These are phyloP conservation scores for Globisporangium carolinianum DNA, from an alignment of 352 stramenopile species.

Conservation along the genomic window DNA sequence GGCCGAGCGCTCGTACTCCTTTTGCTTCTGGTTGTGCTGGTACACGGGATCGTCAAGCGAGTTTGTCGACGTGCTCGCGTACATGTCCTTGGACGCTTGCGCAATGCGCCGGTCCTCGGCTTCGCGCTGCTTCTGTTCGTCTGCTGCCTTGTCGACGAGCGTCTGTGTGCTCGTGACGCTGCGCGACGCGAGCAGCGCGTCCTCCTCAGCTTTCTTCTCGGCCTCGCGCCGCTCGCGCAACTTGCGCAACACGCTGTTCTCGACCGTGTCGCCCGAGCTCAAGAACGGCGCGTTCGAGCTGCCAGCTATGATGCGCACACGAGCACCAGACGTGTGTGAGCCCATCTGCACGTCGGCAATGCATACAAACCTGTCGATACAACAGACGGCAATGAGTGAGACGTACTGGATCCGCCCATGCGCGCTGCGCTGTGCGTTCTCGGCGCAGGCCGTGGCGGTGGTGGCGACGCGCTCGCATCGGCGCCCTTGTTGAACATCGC, in stretches of 20 bases:
- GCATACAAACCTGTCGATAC: too few species aligned
- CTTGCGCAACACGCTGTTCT: conserved; percentile 24
- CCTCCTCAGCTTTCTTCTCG: conserved; percentile 34
- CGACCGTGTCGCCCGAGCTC: conserved; percentile 7
- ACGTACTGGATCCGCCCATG: neutral
- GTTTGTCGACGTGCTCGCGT: conserved; percentile 30
- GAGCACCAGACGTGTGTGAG: too few species aligned
- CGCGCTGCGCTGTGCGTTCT: neutral
- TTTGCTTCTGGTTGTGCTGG: conserved; percentile 39
- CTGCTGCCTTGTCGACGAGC: conserved; percentile 36
- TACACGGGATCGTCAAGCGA: conserved; percentile 43
- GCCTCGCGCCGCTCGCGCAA: conserved; percentile 29
- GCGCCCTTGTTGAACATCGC: conserved; percentile 63
- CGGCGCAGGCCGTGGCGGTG: conserved; percentile 8
- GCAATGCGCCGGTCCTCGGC: conserved; percentile 29
- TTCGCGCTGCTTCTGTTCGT: conserved; percentile 34
- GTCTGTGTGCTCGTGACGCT: conserved; percentile 37
- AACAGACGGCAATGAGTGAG: too few species aligned
- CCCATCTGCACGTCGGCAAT: too few species aligned
- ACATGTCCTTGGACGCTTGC: conserved; percentile 26
- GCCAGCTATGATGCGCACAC: too few species aligned
- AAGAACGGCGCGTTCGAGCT: neutral
- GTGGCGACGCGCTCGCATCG: conserved; percentile 5
- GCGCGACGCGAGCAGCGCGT: conserved; percentile 22
- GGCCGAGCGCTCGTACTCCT: conserved; percentile 23